Evolutionary conservation across 495 filamentous ascomycete species (phyloP).

Genomic region (Penicillium flavigenum): DNA sequence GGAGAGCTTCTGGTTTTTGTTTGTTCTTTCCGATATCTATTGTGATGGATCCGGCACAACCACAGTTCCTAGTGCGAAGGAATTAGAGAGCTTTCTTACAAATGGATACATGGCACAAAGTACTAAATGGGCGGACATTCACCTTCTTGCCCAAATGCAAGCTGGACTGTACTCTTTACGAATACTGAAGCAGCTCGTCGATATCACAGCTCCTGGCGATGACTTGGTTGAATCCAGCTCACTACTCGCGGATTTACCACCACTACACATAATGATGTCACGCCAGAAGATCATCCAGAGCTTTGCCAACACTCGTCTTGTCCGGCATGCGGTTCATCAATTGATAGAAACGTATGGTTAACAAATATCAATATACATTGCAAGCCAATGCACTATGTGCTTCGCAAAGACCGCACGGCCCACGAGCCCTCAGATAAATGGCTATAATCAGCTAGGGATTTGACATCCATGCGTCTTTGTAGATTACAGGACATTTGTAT

Average conservation of each 20-base stretch:
- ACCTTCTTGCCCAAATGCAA: slow-evolving; percentile 62
- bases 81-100: slow-evolving; percentile 28
- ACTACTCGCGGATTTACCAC: slow-evolving; percentile 30
- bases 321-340: slow-evolving; percentile 14
- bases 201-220: slow-evolving; percentile 17
- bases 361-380: slow-evolving; percentile 6
- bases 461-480: not conserved
- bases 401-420: not conserved
- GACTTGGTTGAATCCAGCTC: slow-evolving; percentile 8
- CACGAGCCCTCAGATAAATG: not conserved
- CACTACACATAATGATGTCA: slow-evolving; percentile 36
- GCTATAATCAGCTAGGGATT: not conserved
- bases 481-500: not conserved
- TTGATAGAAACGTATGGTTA: slow-evolving; percentile 22
- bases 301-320: slow-evolving; percentile 13
- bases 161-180: slow-evolving; percentile 65
- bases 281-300: slow-evolving; percentile 19
- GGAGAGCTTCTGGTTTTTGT: slow-evolving; percentile 37
- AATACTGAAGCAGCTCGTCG: slow-evolving; percentile 58
- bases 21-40: slow-evolving; percentile 37
- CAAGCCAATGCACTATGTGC: not conserved
- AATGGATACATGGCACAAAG: slow-evolving; percentile 27
- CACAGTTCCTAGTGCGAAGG: slow-evolving; percentile 12
- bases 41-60: slow-evolving; percentile 6
- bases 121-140: slow-evolving; percentile 58